These are phyloP conservation scores for Neoboletus magnificus DNA, from an alignment of 768 basidiomycete species.

Conservation along the genomic window DNA sequence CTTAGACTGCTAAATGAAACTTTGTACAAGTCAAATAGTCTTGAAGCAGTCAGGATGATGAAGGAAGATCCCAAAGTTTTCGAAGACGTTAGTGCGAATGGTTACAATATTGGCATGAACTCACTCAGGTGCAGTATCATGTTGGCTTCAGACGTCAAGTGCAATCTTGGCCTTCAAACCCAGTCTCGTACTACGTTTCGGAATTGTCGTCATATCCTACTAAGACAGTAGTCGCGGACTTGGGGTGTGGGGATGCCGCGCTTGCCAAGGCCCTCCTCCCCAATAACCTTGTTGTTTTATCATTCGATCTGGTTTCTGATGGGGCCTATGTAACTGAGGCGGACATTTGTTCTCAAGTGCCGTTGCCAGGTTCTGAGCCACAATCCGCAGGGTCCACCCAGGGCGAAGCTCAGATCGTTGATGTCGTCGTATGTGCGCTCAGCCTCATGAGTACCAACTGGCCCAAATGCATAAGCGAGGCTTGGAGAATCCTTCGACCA, in stretches of 20 bases:
- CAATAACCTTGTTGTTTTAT: constrained; percentile 65
- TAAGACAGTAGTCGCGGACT: constrained; percentile 78
- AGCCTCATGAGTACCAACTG: constrained; percentile 98
- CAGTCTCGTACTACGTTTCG: constrained; percentile 78
- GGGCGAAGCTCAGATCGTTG: constrained; percentile 75
- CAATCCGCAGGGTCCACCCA: constrained; percentile 36
- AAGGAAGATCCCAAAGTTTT: constrained; percentile 76
- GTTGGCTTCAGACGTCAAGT: constrained; percentile 89
- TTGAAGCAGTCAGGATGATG: constrained; percentile 77
- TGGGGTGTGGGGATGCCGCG: constrained; percentile 94
- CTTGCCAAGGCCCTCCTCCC: constrained; percentile 73
- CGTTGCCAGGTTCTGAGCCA: constrained; percentile 78
- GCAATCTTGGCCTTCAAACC: constrained; percentile 90
- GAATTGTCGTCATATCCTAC: constrained; percentile 59
- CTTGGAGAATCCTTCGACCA: constrained; percentile 81
- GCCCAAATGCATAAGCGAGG: constrained; percentile 86
- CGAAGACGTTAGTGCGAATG: constrained; percentile 59
- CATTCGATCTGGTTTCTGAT: constrained; percentile 79
- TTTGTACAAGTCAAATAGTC: constrained; percentile 84
- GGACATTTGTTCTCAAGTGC: constrained; percentile 80
- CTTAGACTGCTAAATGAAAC: constrained; percentile 86
- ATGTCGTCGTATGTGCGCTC: constrained; percentile 89
- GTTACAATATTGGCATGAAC: constrained; percentile 2
- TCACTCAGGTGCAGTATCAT: constrained; percentile 70
- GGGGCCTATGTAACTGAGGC: constrained; percentile 78